phyloP scores from a whole-genome alignment of 495 filamentous ascomycete species.

The Diplogelasinospora grovesii region DNA sequence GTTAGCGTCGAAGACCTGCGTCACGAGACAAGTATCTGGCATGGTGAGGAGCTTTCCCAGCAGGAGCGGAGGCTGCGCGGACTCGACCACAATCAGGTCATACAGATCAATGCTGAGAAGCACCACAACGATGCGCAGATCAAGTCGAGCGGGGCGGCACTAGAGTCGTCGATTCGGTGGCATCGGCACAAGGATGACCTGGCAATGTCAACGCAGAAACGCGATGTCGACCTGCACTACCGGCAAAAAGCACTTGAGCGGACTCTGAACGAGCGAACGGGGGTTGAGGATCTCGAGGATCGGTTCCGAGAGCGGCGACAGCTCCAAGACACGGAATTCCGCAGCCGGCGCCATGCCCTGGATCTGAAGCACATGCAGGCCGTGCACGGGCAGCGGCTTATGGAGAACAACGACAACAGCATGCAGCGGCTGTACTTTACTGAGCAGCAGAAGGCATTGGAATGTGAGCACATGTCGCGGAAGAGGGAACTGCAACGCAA shows the following conservation, averaged over 20 bases:
- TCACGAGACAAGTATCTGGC: constrained; percentile 11
- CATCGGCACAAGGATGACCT: constrained; percentile 13
- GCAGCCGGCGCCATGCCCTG: constrained; percentile 9
- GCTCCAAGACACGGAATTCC: neutral
- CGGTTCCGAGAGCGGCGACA: neutral
- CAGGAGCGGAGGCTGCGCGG: constrained; percentile 12
- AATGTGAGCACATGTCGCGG: constrained; percentile 1
- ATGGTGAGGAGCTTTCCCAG: constrained; percentile 12
- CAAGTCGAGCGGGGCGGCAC: constrained; percentile 9
- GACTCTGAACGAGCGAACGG: constrained; percentile 5
- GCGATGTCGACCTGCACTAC: constrained; percentile 8
- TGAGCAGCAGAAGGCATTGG: constrained; percentile 2
- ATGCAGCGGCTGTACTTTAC: constrained; percentile 6
- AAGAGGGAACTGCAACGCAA: constrained; percentile 1
- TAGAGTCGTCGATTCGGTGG: constrained; percentile 12
- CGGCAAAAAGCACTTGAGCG: constrained; percentile 5
- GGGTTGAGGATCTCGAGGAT: constrained; percentile 1
- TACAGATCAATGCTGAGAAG: constrained; percentile 9
- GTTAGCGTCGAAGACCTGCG: constrained; percentile 7
- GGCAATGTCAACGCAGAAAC: constrained; percentile 13
- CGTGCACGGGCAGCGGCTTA: constrained; percentile 5
- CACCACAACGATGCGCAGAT: constrained; percentile 17
- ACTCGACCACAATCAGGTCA: constrained; percentile 13
- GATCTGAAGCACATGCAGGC: constrained; percentile 9
- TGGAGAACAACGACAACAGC: constrained; percentile 1